Base-by-base conservation (phyloP, 2,329 filamentous ascomycete genomes). In the Neocatenulostroma microsporum region DNA sequence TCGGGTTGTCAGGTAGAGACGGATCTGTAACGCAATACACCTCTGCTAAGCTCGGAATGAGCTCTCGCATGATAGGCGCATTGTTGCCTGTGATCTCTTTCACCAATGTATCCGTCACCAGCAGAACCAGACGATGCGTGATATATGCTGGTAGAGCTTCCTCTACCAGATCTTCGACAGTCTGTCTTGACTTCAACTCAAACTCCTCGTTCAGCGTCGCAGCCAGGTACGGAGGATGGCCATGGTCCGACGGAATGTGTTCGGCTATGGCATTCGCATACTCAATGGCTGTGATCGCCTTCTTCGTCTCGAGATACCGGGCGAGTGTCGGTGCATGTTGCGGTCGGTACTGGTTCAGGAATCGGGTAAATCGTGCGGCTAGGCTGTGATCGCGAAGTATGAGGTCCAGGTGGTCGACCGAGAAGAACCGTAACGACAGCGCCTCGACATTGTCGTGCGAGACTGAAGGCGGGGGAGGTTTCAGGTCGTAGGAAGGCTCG, bases 21-120 rank as follows among this genome's bases (percentile, higher is more conserved):
- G 64, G 64, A 47, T 68, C 65, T 2, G 61, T 60, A 5, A 68
- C 50, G 37, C 65, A 68, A 41, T 66, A 68, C 2, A 66, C 62
- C 42, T 68, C 64, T 20, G 63, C 65, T 21, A 68, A 39, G 23
- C 60, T 62, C 2, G 58, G 57, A 2, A 66, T 59, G 27, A 66
- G 41, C 27, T 66, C 60, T 8, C 53, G 51, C 57, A 63, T 62
- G 8, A 63, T 44, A 3, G 64, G 61, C 27, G 57, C 55, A 34
- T 52, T 59, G 32, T 58, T 59, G 15, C 63, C 62, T 5, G 63
- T 66, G 26, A 68, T 64, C 41, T 66, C 62, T 32, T 63, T 63
- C 15, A 62, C 59, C 30, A 68, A 49, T 13, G 53, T 62, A 34
- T 67, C 63, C 4, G 63, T 66, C 6, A 63, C 62, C 3, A 62